Base-by-base conservation (phyloP, 306 rosid genomes). In the Cicer bijugum region DNA sequence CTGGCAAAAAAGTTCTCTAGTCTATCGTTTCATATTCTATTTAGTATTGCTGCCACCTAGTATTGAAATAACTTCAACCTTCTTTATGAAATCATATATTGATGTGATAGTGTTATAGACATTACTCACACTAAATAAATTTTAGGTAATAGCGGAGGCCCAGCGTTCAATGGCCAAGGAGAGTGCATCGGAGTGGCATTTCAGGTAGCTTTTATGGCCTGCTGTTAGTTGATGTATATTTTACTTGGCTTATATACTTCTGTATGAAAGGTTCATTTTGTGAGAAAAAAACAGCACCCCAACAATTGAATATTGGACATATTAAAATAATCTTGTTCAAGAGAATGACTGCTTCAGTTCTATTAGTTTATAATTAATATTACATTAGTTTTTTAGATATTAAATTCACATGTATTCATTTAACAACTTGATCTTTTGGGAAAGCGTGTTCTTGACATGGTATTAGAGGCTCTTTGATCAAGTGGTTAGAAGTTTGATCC, bases 111-210 rank as follows among this genome's bases (percentile, higher is more conserved):
- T 69, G 40, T 65, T 11, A 43, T 80, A 57, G 75, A 75, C 69
- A 67, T 83, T 76, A 82, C 79, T 81, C 71, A 60, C 61, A 77
- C 69, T 78, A 76, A 75, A 80, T 86, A 81, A 76, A 88, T 83
- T 86, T 78, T 82, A 91, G 99, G 99, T 86, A 94, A 94, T 85
- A 94, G 97, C n/a, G 99, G 99, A 78, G 99, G 99, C 33, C 99
- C 99, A n/a, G 96, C 97, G 35, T 94, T 94, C 87, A 94, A 89
- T 80, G 97, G 83, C 83, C 86, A 80, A 74, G 97, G 99, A 80
- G 97, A 94, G 80, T 94, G 99, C 92, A 94, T 94, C 75, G 99
- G 99, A 43, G 97, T 94, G 76, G 99, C 99, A n/a, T 94, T 94
- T 88, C 99, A 94, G 99, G 99, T 94, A 87, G 75, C 81, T 80